phyloP scores from a whole-genome alignment of 768 basidiomycete species.

The Tulasnella sp. region DNA sequence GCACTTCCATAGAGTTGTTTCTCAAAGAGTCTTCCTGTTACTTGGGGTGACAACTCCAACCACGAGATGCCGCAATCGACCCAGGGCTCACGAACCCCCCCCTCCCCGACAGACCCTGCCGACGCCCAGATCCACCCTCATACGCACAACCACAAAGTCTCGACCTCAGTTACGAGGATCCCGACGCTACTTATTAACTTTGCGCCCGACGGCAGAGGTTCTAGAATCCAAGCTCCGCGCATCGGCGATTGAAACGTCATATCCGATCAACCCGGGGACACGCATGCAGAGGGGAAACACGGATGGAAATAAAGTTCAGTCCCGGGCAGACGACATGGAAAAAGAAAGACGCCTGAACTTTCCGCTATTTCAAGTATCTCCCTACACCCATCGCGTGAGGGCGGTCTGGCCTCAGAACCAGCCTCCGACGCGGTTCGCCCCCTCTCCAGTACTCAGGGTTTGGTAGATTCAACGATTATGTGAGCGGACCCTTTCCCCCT shows the following conservation, averaged over 20 bases:
- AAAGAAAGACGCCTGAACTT: constrained; percentile 15
- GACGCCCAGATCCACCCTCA: constrained; percentile 2
- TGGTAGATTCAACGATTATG: background rate
- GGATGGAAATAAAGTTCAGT: background rate
- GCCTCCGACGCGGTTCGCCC: background rate
- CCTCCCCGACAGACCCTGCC: background rate
- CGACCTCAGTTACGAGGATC: background rate
- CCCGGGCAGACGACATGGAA: constrained; percentile 15
- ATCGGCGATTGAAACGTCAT: constrained; percentile 11
- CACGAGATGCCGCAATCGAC: background rate
- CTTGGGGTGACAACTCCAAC: background rate
- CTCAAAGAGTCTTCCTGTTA: background rate
- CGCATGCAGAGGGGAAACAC: background rate
- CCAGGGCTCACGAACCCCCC: background rate
- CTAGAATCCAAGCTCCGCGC: constrained; percentile 12
- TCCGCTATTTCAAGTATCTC: constrained; percentile 9
- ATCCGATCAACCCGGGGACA: constrained; percentile 1
- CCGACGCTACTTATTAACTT: constrained; percentile 12
- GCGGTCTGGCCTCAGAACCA: constrained; percentile 19
- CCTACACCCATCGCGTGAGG: background rate
- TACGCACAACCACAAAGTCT: background rate
- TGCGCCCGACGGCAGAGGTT: background rate
- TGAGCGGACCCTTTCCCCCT: background rate
- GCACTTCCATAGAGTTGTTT: background rate
- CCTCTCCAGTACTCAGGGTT: background rate